Conservation (phyloP, 192 early-diverging fungal species). For the Coemansia pectinata region DNA sequence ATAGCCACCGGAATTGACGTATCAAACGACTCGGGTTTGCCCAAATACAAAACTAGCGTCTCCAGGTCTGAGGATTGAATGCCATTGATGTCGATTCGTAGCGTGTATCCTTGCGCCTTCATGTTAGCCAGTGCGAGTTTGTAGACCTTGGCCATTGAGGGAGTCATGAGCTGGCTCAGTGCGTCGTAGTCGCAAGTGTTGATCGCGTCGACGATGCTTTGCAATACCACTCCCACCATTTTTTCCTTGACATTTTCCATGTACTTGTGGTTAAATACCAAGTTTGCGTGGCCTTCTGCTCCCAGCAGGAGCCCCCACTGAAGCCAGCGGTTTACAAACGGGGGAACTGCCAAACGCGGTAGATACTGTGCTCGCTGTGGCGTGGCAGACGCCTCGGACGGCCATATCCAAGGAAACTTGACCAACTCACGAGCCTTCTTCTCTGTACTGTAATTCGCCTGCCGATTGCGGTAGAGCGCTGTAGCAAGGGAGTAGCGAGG, state of each 20-base stretch:
- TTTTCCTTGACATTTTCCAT: conserved; percentile 6
- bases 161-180: conserved; percentile 16
- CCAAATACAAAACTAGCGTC: conserved; percentile 1
- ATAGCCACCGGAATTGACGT: conserved; percentile 8
- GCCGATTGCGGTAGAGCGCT: conserved; percentile 9
- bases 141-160: conserved; percentile 18
- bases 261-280: conserved; percentile 3
- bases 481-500: background rate
- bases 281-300: background rate
- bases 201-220: conserved; percentile 14
- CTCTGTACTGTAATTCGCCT: conserved; percentile 1
- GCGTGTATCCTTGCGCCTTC: conserved; percentile 13
- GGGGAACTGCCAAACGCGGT: background rate
- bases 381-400: conserved; percentile 4
- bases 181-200: conserved; percentile 12
- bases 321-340: background rate
- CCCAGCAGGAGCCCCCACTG: background rate
- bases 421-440: conserved; percentile 17
- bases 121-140: conserved; percentile 20
- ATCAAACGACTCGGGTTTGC: conserved; percentile 19
- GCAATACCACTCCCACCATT: conserved; percentile 10
- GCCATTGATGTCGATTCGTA: conserved; percentile 4
- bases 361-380: background rate
- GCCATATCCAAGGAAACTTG: conserved; percentile 41
- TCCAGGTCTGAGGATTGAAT: background rate